Percentiles rank a stretch among this genome's conserved stretches.
phyloP scores from a whole-genome alignment of 371 early-diverging fungal species.

The Mortierella sp. region DNA sequence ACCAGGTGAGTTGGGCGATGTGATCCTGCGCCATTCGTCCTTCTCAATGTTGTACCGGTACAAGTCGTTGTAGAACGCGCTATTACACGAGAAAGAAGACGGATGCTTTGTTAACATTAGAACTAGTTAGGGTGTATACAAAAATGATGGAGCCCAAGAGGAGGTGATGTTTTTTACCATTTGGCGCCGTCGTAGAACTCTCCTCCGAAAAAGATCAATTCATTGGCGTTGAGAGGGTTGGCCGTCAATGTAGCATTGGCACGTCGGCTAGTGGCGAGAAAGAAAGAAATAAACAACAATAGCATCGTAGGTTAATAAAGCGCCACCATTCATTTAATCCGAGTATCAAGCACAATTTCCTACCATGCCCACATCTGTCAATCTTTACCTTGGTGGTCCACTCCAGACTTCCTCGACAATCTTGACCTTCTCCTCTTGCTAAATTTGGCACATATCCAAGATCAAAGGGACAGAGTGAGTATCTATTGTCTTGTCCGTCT shows the following conservation, averaged over 20 bases:
- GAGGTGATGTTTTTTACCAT: slow-evolving; percentile 43
- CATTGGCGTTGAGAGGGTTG: slow-evolving; percentile 66
- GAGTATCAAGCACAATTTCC: not conserved
- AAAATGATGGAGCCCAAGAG: too few relatives aligned
- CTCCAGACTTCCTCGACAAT: slow-evolving; percentile 63
- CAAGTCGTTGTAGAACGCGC: slow-evolving; percentile 60
- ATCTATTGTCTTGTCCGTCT: not conserved
- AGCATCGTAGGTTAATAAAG: not conserved
- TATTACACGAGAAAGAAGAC: slow-evolving; percentile 2
- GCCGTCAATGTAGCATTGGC: slow-evolving; percentile 67
- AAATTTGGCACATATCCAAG: slow-evolving; percentile 3
- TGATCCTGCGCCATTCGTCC: slow-evolving; percentile 69
- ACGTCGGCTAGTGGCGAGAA: slow-evolving; percentile 55
- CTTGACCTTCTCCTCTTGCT: slow-evolving; percentile 63
- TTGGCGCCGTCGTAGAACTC: slow-evolving; percentile 70
- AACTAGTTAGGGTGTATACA: not conserved
- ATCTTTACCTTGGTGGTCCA: slow-evolving; percentile 60
- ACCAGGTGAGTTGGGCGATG: slow-evolving; percentile 70
- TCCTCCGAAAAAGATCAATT: slow-evolving; percentile 74
- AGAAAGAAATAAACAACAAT: not conserved
- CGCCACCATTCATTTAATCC: too few relatives aligned
- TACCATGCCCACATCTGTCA: too few relatives aligned
- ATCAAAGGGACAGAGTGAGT: slow-evolving; percentile 3
- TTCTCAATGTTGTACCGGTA: slow-evolving; percentile 69
- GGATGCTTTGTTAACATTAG: not conserved